phyloP scores from a whole-genome alignment of 1,284 basidiomycete genomes.

The Tylopilus orsonianus region DNA sequence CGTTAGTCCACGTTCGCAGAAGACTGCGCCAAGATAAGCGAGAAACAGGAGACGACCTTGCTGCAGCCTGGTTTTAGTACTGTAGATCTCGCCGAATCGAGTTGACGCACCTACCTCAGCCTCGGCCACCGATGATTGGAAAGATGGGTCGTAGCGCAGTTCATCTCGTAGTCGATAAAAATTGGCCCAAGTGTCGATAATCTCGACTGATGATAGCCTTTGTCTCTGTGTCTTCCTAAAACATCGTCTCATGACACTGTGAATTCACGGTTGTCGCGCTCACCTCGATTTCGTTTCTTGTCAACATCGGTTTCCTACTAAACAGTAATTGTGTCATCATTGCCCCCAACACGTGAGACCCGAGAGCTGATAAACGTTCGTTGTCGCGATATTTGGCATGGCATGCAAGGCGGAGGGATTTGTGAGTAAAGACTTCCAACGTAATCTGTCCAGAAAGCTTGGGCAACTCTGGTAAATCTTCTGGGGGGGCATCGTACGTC shows the following conservation, averaged over 20 bases:
- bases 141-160: conserved; percentile 52
- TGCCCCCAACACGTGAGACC: conserved; percentile 49
- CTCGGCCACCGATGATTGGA: conserved; percentile 39
- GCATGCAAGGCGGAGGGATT: conserved; percentile 51
- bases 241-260: conserved; percentile 25
- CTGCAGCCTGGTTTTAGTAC: conserved; percentile 37
- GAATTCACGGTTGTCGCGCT: conserved; percentile 22
- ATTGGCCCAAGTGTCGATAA: conserved; percentile 56
- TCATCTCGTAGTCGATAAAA: conserved; percentile 58
- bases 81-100: conserved; percentile 15
- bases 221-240: conserved; percentile 37
- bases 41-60: conserved; percentile 59
- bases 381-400: conserved; percentile 54
- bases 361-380: conserved; percentile 55
- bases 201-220: conserved; percentile 42
- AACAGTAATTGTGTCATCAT: conserved; percentile 53
- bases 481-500: conserved; percentile 31
- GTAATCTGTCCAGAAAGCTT: conserved; percentile 50
- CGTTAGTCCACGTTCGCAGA: conserved; percentile 51
- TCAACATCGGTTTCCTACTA: conserved; percentile 52
- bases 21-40: conserved; percentile 68
- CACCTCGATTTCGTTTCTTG: conserved; percentile 50
- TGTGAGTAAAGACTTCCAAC: conserved; percentile 68
- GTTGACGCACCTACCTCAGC: conserved; percentile 45
- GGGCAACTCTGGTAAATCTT: conserved; percentile 40